These are phyloP conservation scores for Mucor ambiguus DNA, from an alignment of 371 early-diverging fungal species.

Conservation along the genomic window DNA sequence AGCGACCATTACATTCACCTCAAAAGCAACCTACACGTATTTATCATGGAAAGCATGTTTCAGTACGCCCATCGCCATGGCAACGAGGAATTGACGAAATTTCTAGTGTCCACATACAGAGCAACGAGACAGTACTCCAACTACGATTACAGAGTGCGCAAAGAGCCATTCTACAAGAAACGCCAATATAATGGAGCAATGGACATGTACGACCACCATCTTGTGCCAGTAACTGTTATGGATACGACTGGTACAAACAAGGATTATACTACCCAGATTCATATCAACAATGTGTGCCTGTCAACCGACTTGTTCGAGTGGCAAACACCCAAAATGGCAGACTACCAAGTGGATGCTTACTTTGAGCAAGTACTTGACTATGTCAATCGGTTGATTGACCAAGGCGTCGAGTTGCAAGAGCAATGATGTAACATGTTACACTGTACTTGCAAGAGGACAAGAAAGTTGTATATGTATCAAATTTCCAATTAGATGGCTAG, in stretches of 20 bases:
- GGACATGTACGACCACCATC: constrained; percentile 2
- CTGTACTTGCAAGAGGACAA: not conserved
- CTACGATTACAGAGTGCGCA: not conserved
- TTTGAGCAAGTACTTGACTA: not conserved
- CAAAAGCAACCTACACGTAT: not conserved
- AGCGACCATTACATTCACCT: not conserved
- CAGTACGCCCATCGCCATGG: not conserved
- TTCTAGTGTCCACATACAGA: not conserved
- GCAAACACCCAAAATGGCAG: not conserved
- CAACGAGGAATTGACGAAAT: not conserved
- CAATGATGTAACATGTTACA: not conserved
- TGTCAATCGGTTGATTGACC: not conserved
- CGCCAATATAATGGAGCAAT: not conserved
- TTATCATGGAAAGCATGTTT: constrained; percentile 4
- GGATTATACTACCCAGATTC: not conserved
- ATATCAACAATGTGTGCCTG: not conserved
- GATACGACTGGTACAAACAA: not conserved
- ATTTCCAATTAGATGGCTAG: not conserved
- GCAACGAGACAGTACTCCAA: not conserved
- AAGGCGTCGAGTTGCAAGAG: not conserved
- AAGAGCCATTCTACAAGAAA: not conserved
- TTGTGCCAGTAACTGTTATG: not conserved
- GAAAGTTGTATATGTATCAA: not conserved
- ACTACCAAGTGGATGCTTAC: not conserved
- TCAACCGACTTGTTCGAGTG: not conserved